Percentiles rank a stretch among this genome's conserved stretches.
These are phyloP conservation scores for Yamadazyma sp. DNA, from an alignment of 805 yeast genomes.

Conservation along the genomic window DNA sequence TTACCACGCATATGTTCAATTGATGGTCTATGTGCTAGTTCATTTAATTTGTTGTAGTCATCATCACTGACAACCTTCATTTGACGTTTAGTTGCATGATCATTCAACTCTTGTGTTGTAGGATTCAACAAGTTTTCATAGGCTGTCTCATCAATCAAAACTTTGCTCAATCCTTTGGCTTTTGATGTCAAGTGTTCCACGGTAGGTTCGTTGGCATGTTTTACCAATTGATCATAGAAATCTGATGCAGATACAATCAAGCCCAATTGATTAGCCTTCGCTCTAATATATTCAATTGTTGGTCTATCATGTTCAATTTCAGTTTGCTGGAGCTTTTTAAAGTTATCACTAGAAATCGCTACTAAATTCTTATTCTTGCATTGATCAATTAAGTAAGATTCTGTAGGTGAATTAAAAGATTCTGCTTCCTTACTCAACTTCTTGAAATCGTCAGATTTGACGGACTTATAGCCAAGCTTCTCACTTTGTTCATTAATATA, in stretches of 20 bases:
- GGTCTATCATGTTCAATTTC: constrained; percentile 32
- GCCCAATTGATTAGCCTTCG: constrained; percentile 35
- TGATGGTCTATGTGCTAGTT: constrained; percentile 21
- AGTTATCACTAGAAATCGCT: constrained; percentile 12
- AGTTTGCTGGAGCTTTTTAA: constrained; percentile 14
- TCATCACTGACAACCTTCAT: constrained; percentile 7
- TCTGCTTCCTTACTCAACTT: constrained; percentile 1
- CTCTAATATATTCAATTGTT: constrained; percentile 26
- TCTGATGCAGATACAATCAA: constrained; percentile 26
- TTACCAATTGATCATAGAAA: constrained; percentile 28
- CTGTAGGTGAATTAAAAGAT: constrained; percentile 21
- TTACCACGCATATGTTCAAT: constrained; percentile 11
- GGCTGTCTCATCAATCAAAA: constrained; percentile 3
- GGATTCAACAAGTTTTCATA: constrained; percentile 8
- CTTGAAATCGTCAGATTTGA: constrained; percentile 17
- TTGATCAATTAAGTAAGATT: constrained; percentile 25
- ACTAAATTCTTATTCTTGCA: constrained; percentile 16
- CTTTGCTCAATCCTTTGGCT: constrained; percentile 15
- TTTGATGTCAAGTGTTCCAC: constrained; percentile 20
- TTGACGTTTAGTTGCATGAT: constrained; percentile 8
- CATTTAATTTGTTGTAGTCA: constrained; percentile 14
- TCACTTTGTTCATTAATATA: constrained; percentile 23
- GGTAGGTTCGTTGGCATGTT: constrained; percentile 22
- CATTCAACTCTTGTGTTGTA: constrained; percentile 9
- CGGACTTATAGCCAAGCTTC: constrained; percentile 15